A percentile compares a stretch with the other conserved stretches of the same genome.
These are phyloP conservation scores for Harringtonia lauricola DNA, from an alignment of 2,329 filamentous ascomycete species.

Conservation along the genomic window DNA sequence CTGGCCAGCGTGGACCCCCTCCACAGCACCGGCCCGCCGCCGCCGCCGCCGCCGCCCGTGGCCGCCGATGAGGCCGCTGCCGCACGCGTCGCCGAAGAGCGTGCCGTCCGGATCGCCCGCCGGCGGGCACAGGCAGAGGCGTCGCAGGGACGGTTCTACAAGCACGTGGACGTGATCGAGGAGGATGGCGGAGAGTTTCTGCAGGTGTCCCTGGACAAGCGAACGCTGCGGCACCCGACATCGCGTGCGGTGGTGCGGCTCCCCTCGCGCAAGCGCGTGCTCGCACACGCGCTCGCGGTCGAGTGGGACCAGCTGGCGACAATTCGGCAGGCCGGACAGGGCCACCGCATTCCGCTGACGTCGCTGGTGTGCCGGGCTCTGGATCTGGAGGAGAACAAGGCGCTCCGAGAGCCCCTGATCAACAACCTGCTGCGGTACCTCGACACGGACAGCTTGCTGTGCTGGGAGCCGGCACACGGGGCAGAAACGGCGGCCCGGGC, in stretches of 20 bases:
- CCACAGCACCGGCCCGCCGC: constrained; percentile 47
- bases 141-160: constrained; percentile 23
- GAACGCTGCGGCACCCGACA: constrained; percentile 67
- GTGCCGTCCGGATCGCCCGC: constrained; percentile 30
- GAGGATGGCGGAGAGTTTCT: not conserved
- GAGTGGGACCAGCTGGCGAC: constrained; percentile 87
- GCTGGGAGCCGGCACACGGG: constrained; percentile 59
- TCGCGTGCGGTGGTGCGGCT: constrained; percentile 62
- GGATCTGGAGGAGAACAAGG: constrained; percentile 66
- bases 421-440: constrained; percentile 71
- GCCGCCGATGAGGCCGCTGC: constrained; percentile 19
- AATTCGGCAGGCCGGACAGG: constrained; percentile 71
- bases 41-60: constrained; percentile 42
- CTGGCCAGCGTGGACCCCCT: constrained; percentile 30
- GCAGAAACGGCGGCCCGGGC: constrained; percentile 20
- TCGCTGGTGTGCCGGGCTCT: constrained; percentile 73
- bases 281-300: constrained; percentile 75
- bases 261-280: constrained; percentile 64
- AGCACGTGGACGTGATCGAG: not conserved
- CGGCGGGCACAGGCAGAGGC: constrained; percentile 35
- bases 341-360: constrained; percentile 84
- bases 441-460: constrained; percentile 83
- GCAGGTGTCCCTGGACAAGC: constrained; percentile 15
- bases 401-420: constrained; percentile 53
- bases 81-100: constrained; percentile 22